These are phyloP conservation scores for Ambrosiella xylebori DNA, from an alignment of 2,329 filamentous ascomycete genomes.

Conservation along the genomic window DNA sequence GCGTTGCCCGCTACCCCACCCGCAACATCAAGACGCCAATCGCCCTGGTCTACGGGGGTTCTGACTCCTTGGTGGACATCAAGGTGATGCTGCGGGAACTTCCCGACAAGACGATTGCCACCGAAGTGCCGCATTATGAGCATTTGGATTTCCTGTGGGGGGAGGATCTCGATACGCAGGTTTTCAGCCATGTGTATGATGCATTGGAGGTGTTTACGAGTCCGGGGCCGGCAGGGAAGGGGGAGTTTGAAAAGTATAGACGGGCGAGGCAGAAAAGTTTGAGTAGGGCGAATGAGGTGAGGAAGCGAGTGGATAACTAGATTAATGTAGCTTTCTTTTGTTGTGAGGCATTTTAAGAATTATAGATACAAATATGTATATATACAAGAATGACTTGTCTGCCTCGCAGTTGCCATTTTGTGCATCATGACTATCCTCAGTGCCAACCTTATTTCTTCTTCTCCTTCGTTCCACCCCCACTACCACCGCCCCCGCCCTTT, in stretches of 20 bases:
- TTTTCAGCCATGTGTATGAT: slow-evolving; percentile 84
- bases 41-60: slow-evolving; percentile 82
- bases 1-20: slow-evolving; percentile 90
- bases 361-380: neutral
- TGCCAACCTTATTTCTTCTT: slow-evolving; percentile 21
- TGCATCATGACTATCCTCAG: neutral
- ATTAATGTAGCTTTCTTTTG: neutral
- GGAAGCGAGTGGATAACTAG: neutral
- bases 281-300: slow-evolving; percentile 7
- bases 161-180: slow-evolving; percentile 60
- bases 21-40: slow-evolving; percentile 94
- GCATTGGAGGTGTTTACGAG: slow-evolving; percentile 58
- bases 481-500: slow-evolving; percentile 18
- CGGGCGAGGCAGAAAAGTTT: slow-evolving; percentile 34
- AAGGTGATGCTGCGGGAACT: slow-evolving; percentile 80
- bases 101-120: slow-evolving; percentile 68
- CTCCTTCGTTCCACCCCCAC: slow-evolving; percentile 23
- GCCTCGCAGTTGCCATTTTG: neutral
- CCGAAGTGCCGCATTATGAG: slow-evolving; percentile 80
- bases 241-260: slow-evolving; percentile 43
- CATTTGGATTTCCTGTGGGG: slow-evolving; percentile 97
- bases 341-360: neutral
- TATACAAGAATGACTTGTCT: neutral
- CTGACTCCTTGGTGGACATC: slow-evolving; percentile 87
- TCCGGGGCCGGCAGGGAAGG: slow-evolving; percentile 29